Evolutionary conservation across 345 rosid genomes (phyloP).

Genomic region (Bruguiera parviflora): DNA sequence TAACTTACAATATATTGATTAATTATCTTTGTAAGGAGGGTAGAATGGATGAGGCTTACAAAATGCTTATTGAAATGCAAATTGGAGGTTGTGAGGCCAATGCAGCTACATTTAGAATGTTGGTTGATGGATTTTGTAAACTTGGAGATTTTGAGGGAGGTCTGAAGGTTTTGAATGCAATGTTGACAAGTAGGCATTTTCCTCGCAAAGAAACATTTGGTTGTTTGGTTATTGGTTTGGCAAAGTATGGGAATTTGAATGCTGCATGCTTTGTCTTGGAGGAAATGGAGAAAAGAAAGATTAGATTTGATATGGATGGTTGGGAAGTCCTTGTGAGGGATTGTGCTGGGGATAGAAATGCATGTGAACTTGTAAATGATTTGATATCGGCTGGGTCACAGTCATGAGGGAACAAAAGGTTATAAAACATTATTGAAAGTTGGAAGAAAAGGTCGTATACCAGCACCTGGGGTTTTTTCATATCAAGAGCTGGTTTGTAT

Average conservation of each 20-base stretch:
- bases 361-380: slow-evolving; percentile 43
- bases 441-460: not conserved
- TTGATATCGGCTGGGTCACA: slow-evolving; percentile 13
- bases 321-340: slow-evolving; percentile 55
- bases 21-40: slow-evolving; percentile 66
- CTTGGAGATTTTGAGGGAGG: slow-evolving; percentile 63
- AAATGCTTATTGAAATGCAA: slow-evolving; percentile 62
- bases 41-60: slow-evolving; percentile 59
- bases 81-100: slow-evolving; percentile 70
- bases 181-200: slow-evolving; percentile 59
- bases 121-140: slow-evolving; percentile 73
- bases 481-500: not conserved
- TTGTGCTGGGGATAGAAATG: slow-evolving; percentile 32
- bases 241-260: slow-evolving; percentile 49
- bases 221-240: slow-evolving; percentile 49
- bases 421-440: not conserved
- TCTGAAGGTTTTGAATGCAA: slow-evolving; percentile 65
- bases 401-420: not conserved
- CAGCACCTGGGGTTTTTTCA: not conserved
- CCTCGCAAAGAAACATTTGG: slow-evolving; percentile 57
- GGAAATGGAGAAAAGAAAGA: slow-evolving; percentile 66
- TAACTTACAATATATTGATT: slow-evolving; percentile 66
- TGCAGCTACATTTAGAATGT: slow-evolving; percentile 84
- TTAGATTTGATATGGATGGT: slow-evolving; percentile 41
- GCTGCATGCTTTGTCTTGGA: slow-evolving; percentile 65